These are phyloP conservation scores for Pleurotus djamor DNA, from an alignment of 768 basidiomycete species.

Conservation along the genomic window DNA sequence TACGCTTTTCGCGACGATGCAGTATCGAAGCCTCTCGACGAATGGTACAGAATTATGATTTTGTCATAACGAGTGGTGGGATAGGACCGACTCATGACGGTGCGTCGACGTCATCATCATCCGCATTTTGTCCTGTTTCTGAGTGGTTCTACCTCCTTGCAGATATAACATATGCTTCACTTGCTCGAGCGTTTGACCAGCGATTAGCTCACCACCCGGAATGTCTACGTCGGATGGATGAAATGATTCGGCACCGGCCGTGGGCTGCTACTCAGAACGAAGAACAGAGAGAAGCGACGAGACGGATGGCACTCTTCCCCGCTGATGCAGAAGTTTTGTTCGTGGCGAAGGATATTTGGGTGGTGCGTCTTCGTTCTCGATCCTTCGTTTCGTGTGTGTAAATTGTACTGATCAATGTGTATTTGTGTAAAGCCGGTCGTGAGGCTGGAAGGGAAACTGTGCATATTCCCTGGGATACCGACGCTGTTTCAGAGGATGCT, in stretches of 20 bases:
- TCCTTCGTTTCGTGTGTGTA: neutral
- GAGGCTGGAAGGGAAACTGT: slow-evolving; percentile 80
- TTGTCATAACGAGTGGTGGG: slow-evolving; percentile 89
- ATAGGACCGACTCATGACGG: slow-evolving; percentile 93
- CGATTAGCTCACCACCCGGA: slow-evolving; percentile 73
- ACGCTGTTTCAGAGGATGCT: slow-evolving; percentile 81
- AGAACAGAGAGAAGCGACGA: slow-evolving; percentile 73
- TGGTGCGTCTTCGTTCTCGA: slow-evolving; percentile 47
- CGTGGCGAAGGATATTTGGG: slow-evolving; percentile 81
- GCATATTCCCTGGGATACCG: slow-evolving; percentile 92
- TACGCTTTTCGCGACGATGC: neutral
- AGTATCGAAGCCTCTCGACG: slow-evolving; percentile 85
- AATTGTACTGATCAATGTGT: slow-evolving; percentile 1
- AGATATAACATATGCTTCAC: slow-evolving; percentile 90
- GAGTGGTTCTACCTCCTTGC: neutral
- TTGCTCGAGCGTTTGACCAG: slow-evolving; percentile 82
- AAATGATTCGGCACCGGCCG: slow-evolving; percentile 51
- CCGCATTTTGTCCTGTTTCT: neutral
- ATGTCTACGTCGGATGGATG: slow-evolving; percentile 71
- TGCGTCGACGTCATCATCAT: slow-evolving; percentile 24
- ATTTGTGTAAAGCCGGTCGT: slow-evolving; percentile 75
- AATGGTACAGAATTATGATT: slow-evolving; percentile 81
- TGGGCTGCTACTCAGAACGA: slow-evolving; percentile 62
- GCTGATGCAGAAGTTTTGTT: slow-evolving; percentile 75
- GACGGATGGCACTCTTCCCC: slow-evolving; percentile 92